phyloP scores from a whole-genome alignment of 2,329 filamentous ascomycete species.

The Colletotrichum sojae region DNA sequence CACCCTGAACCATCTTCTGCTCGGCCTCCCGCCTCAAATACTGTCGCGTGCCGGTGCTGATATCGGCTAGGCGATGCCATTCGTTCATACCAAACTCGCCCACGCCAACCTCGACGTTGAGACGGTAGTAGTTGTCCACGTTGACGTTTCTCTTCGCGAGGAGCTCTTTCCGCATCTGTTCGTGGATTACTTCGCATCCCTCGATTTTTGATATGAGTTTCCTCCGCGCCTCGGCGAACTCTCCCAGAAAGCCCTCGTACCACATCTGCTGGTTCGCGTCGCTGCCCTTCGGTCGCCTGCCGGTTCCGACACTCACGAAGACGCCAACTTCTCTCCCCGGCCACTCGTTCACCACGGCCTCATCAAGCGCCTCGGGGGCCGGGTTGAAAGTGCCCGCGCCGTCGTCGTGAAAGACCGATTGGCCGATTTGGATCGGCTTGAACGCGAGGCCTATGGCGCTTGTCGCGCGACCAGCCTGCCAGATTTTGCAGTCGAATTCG shows the following conservation, averaged over 20 bases:
- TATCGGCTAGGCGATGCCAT: slow-evolving; percentile 93
- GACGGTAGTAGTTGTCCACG: slow-evolving; percentile 90
- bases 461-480: slow-evolving; percentile 97
- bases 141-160: slow-evolving; percentile 84
- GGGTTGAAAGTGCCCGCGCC: slow-evolving; percentile 94
- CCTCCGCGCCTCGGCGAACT: slow-evolving; percentile 90
- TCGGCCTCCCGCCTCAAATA: slow-evolving; percentile 83
- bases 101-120: slow-evolving; percentile 97
- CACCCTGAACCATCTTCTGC: slow-evolving; percentile 81
- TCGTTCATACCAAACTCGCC: slow-evolving; percentile 99
- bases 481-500: slow-evolving; percentile 95
- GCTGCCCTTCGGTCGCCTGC: slow-evolving; percentile 77
- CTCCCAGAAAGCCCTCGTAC: slow-evolving; percentile 95
- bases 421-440: slow-evolving; percentile 94
- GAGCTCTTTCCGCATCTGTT: slow-evolving; percentile 85
- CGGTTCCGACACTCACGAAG: slow-evolving; percentile 95
- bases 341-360: slow-evolving; percentile 94
- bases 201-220: slow-evolving; percentile 93
- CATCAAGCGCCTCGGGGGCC: slow-evolving; percentile 86
- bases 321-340: slow-evolving; percentile 93
- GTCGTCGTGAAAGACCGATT: slow-evolving; percentile 94
- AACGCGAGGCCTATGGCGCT: slow-evolving; percentile 92
- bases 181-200: slow-evolving; percentile 91
- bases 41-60: slow-evolving; percentile 90
- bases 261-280: slow-evolving; percentile 83